phyloP scores from a whole-genome alignment of 768 basidiomycete genomes.

The Mycena albidolilacea region DNA sequence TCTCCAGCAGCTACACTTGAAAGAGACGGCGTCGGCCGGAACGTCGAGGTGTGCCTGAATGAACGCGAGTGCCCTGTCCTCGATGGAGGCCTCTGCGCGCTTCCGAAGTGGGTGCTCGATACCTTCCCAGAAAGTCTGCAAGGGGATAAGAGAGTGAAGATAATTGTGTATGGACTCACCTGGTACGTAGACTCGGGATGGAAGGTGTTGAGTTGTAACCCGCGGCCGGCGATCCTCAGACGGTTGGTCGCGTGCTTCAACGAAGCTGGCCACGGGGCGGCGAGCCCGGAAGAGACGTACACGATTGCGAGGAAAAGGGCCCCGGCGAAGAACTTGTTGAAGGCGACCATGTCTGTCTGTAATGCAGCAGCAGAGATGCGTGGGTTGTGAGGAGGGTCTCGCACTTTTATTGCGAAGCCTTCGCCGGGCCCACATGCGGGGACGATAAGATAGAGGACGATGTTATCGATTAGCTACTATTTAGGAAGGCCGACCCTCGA shows the following conservation, averaged over 20 bases:
- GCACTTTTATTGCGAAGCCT: no score
- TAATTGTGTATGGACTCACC: constrained; percentile 28
- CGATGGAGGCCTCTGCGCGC: constrained; percentile 13
- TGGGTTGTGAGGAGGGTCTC: not conserved
- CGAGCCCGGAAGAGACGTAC: constrained; percentile 37
- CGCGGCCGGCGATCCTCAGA: constrained; percentile 44
- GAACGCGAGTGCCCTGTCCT: constrained; percentile 23
- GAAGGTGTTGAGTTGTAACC: constrained; percentile 44
- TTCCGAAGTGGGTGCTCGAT: constrained; percentile 39
- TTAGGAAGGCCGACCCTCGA: no score
- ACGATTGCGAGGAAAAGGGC: constrained; percentile 41
- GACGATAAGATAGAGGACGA: constrained; percentile 18
- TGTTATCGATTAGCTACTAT: not conserved
- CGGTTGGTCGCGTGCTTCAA: constrained; percentile 45
- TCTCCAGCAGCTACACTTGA: constrained; percentile 28
- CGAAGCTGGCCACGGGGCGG: constrained; percentile 17
- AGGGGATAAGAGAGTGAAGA: not conserved
- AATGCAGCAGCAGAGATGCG: not conserved
- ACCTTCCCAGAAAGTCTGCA: constrained; percentile 48
- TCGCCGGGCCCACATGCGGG: no score
- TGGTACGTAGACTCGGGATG: constrained; percentile 47
- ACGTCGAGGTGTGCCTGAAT: constrained; percentile 22
- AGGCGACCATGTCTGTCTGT: constrained; percentile 39
- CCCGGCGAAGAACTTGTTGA: constrained; percentile 40
- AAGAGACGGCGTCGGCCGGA: not conserved